Evolutionary conservation across 2,329 filamentous ascomycete species (phyloP).

Genomic region (Colletotrichum melonis): DNA sequence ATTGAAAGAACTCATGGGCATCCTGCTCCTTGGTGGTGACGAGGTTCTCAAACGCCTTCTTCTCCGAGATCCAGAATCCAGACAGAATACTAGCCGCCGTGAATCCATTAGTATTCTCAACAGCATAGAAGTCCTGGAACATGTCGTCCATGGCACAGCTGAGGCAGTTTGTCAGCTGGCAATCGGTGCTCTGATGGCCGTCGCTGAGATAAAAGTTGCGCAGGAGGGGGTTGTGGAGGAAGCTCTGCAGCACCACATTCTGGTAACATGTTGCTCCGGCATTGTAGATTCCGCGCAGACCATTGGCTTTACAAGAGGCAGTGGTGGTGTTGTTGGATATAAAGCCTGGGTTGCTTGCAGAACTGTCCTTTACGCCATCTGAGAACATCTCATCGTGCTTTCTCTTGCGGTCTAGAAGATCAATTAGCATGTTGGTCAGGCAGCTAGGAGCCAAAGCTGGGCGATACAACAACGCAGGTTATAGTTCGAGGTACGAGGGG

Average conservation of each 20-base stretch:
- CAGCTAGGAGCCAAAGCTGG: not conserved
- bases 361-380: slow-evolving; percentile 69
- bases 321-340: slow-evolving; percentile 82
- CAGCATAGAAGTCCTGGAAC: slow-evolving; percentile 77
- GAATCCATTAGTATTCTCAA: slow-evolving; percentile 87
- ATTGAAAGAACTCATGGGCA: slow-evolving; percentile 97
- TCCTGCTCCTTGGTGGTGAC: slow-evolving; percentile 96
- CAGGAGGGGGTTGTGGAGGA: slow-evolving; percentile 93
- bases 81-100: slow-evolving; percentile 90
- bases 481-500: slow-evolving; percentile 17
- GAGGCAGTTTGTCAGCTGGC: slow-evolving; percentile 71
- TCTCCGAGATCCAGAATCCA: slow-evolving; percentile 89
- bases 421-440: not conserved
- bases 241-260: slow-evolving; percentile 92
- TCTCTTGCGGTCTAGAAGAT: slow-evolving; percentile 71
- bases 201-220: slow-evolving; percentile 93
- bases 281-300: slow-evolving; percentile 93
- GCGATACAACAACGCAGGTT: not conserved
- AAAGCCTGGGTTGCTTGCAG: slow-evolving; percentile 71
- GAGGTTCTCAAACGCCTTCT: slow-evolving; percentile 76
- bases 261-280: slow-evolving; percentile 99
- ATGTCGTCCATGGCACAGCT: slow-evolving; percentile 80
- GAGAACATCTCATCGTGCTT: slow-evolving; percentile 79
- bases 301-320: slow-evolving; percentile 86
- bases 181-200: slow-evolving; percentile 84